These are phyloP conservation scores for Psidium guajava DNA, from an alignment of 345 rosid species.

Conservation along the genomic window DNA sequence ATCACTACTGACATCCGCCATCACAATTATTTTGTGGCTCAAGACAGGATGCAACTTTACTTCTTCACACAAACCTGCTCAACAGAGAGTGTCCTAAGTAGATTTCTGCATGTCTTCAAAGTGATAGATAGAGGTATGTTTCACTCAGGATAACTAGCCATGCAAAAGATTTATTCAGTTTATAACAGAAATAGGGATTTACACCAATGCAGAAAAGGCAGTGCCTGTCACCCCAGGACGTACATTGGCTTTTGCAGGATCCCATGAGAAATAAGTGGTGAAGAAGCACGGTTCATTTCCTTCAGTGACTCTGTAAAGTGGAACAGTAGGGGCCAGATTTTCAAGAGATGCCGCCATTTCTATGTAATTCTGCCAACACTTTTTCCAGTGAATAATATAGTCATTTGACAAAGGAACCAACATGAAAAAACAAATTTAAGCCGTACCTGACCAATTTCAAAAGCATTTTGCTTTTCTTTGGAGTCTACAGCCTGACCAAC, in stretches of 20 bases:
- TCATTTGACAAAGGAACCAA: background rate
- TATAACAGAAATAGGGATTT: background rate
- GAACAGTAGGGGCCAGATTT: conserved; percentile 70
- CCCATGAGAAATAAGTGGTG: conserved; percentile 85
- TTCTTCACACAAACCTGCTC: background rate
- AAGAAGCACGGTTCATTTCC: conserved; percentile 96
- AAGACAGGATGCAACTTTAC: background rate
- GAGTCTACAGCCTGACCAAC: conserved; percentile 78
- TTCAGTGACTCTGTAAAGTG: conserved; percentile 82
- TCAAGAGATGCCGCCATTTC: conserved; percentile 68
- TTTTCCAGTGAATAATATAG: conserved; percentile 5
- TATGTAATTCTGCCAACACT: conserved; percentile 60
- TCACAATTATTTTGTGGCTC: background rate
- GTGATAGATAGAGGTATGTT: background rate
- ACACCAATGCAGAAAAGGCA: background rate
- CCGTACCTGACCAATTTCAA: conserved; percentile 85
- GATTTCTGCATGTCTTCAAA: background rate
- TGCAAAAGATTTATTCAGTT: background rate
- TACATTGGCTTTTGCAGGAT: conserved; percentile 71
- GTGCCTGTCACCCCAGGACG: conserved; percentile 7
- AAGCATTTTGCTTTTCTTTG: conserved; percentile 75
- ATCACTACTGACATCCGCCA: background rate
- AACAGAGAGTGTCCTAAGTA: background rate
- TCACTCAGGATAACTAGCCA: background rate
- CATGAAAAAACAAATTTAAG: background rate